Evolutionary conservation across 768 basidiomycete species (phyloP).

Genomic region (Boletus tomentosulus): DNA sequence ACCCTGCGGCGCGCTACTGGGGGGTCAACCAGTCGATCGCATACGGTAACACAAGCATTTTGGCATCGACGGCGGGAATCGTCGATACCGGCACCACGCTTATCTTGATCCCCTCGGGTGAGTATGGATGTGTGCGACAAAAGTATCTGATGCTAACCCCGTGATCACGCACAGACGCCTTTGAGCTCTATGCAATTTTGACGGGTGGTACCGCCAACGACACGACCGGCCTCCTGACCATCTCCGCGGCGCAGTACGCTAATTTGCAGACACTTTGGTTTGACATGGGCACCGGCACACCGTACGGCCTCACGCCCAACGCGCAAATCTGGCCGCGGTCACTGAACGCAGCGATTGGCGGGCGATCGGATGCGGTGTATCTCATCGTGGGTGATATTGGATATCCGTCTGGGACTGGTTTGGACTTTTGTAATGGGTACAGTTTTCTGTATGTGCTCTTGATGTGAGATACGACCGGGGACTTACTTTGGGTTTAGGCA

Average conservation of each 20-base stretch:
- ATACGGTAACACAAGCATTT: conserved; percentile 23
- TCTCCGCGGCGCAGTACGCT: conserved; percentile 21
- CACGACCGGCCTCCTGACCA: conserved; percentile 22
- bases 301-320: conserved; percentile 18
- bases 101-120: conserved; percentile 20
- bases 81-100: conserved; percentile 32
- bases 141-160: background rate
- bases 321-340: conserved; percentile 30
- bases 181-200: conserved; percentile 12
- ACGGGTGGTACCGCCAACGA: conserved; percentile 25
- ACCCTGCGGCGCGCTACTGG: conserved; percentile 26
- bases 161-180: conserved; percentile 20
- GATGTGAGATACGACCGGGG: background rate
- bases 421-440: conserved; percentile 18
- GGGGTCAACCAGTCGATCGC: conserved; percentile 30
- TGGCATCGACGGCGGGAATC: conserved; percentile 28
- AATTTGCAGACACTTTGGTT: conserved; percentile 24
- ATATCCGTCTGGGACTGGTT: conserved; percentile 5
- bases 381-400: conserved; percentile 20
- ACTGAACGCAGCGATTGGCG: conserved; percentile 25
- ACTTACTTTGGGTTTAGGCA: conserved; percentile 17
- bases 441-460: background rate
- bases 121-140: background rate
- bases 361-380: conserved; percentile 17
- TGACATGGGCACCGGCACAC: conserved; percentile 16